Conservation (phyloP, 2,329 filamentous ascomycete species). For the Colletotrichum magnum region DNA sequence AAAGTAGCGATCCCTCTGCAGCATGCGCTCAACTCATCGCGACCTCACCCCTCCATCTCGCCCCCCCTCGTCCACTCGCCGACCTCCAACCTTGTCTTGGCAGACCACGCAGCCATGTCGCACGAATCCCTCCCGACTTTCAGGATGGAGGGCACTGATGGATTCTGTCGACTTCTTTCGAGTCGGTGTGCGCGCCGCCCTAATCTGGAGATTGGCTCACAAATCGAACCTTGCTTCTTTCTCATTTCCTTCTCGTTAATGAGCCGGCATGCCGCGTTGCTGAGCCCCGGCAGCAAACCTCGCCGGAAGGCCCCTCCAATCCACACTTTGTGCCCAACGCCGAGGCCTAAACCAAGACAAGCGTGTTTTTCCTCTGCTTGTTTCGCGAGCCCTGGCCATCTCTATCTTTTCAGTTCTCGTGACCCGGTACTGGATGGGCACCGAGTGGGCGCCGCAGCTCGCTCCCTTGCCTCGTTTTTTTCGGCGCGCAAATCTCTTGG, state of each 20-base stretch:
- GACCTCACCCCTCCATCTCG: conserved; percentile 30
- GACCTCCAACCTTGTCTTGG: conserved; percentile 33
- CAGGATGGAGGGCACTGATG: not conserved
- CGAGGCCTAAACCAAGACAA: conserved; percentile 31
- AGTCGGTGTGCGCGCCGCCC: conserved; percentile 36
- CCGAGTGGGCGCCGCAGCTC: conserved; percentile 20
- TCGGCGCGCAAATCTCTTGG: conserved; percentile 39
- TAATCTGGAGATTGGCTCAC: not conserved
- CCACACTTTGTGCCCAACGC: conserved; percentile 40
- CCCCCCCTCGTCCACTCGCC: conserved; percentile 26
- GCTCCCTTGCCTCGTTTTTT: conserved; percentile 12
- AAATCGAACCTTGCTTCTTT: conserved; percentile 30
- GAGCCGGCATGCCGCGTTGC: conserved; percentile 22
- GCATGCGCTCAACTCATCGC: conserved; percentile 22
- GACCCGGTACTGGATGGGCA: conserved; percentile 5
- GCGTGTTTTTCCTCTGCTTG: conserved; percentile 25
- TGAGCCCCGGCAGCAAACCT: conserved; percentile 26
- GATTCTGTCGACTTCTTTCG: not conserved
- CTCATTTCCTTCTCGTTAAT: conserved; percentile 37
- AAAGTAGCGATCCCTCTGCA: conserved; percentile 6
- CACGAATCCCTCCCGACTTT: conserved; percentile 18
- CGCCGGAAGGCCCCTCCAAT: conserved; percentile 21
- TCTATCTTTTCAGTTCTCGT: conserved; percentile 7
- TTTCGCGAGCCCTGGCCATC: not conserved
- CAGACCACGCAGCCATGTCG: conserved; percentile 28